Evolutionary conservation across 2,329 filamentous ascomycete species (phyloP), one percentile per base, ranked within the genome.

Genomic region (Cladosporium sp.): DNA sequence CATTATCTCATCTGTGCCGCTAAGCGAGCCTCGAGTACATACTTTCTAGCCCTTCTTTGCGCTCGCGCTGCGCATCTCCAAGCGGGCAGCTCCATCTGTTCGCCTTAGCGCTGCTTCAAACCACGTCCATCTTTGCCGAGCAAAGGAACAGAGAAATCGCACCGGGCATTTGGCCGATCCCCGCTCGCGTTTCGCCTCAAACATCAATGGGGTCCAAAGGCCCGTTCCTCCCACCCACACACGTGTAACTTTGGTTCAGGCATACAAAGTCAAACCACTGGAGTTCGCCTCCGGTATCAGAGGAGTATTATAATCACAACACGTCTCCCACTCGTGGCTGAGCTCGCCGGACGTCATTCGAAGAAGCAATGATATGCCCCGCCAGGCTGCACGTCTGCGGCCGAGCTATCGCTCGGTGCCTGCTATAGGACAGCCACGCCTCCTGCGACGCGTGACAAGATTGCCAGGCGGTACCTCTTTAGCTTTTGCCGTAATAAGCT

Each of bases 61-160:
- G 28, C 45, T 34, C 19, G 19, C 19, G 28, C 25, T 35, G 28
- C 28, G 3, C 36, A 39, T 39, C 36, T 15, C 13, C 36, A 3
- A 39, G 17, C 15, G n/a, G n/a, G 13, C 48, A 25, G 9, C 48
- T 39, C 34, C 22, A 39, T 39, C 34, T 25, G 48, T 48, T 48
- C 48, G 48, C 48, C 35, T 51, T 51, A 37, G 34, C 48, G 35
- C 48, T 51, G 34, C 48, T 39, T 24, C 48, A n/a, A 6, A 40
- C 42, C 19, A 45, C 42, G 42, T 51, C 48, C 34, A 25, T 51
- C 48, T 51, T 51, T 22, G 42, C 48, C 48, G 36, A 39, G 48
- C 35, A 45, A 10, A 45, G 42, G n/a, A 51, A 40, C 22, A 28
- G 6, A 22, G 28, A 45, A 45, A 45, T 28, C 48, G 34, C 48